Evolutionary conservation across 257 asterid genomes (phyloP).

Genomic region (Nicotiana paniculata): DNA sequence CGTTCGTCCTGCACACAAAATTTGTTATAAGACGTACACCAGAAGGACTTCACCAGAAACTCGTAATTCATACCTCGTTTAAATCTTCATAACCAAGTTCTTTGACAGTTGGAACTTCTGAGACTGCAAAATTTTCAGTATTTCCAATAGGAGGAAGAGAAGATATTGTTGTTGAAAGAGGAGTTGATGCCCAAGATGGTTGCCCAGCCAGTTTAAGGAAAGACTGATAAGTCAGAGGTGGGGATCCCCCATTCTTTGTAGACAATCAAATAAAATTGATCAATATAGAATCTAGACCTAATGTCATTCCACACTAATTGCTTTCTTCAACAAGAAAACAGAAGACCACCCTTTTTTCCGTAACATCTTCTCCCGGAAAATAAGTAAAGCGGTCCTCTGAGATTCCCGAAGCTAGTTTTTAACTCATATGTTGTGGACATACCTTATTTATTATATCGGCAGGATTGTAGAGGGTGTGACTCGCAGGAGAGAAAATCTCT

Average conservation of each 20-base stretch:
- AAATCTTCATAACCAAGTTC: constrained; percentile 75
- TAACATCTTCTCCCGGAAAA: neutral
- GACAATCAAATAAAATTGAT: neutral
- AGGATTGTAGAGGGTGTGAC: constrained; percentile 89
- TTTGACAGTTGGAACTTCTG: constrained; percentile 63
- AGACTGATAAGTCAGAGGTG: constrained; percentile 83
- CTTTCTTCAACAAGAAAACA: neutral
- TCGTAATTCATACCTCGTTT: constrained; percentile 40
- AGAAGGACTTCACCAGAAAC: neutral
- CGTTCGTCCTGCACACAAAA: constrained; percentile 43
- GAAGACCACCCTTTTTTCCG: neutral
- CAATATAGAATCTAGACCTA: neutral
- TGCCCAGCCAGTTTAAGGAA: constrained; percentile 82
- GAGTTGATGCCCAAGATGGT: constrained; percentile 72
- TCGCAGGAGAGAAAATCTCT: constrained; percentile 79
- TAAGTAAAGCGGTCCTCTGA: neutral
- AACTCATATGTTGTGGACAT: neutral
- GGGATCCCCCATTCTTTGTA: constrained; percentile 76
- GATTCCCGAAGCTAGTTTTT: neutral
- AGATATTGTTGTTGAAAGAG: constrained; percentile 35
- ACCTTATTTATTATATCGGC: constrained; percentile 80
- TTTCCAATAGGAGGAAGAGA: constrained; percentile 69
- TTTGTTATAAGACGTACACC: constrained; percentile 3
- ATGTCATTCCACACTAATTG: neutral
- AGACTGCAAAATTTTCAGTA: constrained; percentile 34